Percentiles rank a stretch among this genome's conserved stretches.
These are phyloP conservation scores for Talaromyces sp. DNA, from an alignment of 2,329 filamentous ascomycete species.

Conservation along the genomic window DNA sequence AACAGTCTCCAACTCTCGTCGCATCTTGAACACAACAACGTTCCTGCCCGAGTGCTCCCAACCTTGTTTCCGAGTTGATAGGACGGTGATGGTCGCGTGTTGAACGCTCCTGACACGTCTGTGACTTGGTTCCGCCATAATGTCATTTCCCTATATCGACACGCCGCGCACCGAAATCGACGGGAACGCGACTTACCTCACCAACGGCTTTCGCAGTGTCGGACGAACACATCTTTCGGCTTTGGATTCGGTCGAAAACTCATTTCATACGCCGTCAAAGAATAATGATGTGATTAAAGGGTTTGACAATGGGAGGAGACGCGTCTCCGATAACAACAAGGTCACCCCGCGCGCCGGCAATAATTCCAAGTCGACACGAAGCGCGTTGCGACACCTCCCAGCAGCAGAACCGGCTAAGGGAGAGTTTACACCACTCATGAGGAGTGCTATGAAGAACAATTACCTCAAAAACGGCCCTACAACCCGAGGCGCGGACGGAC, in stretches of 20 bases:
- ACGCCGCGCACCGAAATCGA: slow-evolving; percentile 79
- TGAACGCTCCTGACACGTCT: slow-evolving; percentile 19
- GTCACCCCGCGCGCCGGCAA: slow-evolving; percentile 75
- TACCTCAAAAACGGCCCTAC: slow-evolving; percentile 60
- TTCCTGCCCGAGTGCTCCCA: slow-evolving; percentile 20
- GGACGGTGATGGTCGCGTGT: slow-evolving; percentile 31
- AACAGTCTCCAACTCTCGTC: slow-evolving; percentile 36
- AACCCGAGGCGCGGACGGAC: slow-evolving; percentile 57
- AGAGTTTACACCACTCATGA: slow-evolving; percentile 94
- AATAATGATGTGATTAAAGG: slow-evolving; percentile 75
- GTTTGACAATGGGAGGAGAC: slow-evolving; percentile 65
- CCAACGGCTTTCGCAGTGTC: slow-evolving; percentile 62
- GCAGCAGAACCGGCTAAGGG: slow-evolving; percentile 58
- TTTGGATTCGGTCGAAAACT: slow-evolving; percentile 84
- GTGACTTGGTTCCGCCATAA: slow-evolving; percentile 42
- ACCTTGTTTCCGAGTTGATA: background rate
- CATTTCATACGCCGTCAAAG: slow-evolving; percentile 79
- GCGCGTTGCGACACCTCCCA: slow-evolving; percentile 70
- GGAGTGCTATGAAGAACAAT: slow-evolving; percentile 72
- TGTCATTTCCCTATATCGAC: slow-evolving; percentile 73
- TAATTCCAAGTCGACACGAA: slow-evolving; percentile 43
- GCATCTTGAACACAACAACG: slow-evolving; percentile 39
- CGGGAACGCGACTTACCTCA: slow-evolving; percentile 81
- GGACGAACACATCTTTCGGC: slow-evolving; percentile 45
- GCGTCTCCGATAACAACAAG: slow-evolving; percentile 56